A percentile compares a stretch with the other conserved stretches of the same genome.
Conservation (phyloP, 1,139 yeast genomes). For the Candida sp. region DNA sequence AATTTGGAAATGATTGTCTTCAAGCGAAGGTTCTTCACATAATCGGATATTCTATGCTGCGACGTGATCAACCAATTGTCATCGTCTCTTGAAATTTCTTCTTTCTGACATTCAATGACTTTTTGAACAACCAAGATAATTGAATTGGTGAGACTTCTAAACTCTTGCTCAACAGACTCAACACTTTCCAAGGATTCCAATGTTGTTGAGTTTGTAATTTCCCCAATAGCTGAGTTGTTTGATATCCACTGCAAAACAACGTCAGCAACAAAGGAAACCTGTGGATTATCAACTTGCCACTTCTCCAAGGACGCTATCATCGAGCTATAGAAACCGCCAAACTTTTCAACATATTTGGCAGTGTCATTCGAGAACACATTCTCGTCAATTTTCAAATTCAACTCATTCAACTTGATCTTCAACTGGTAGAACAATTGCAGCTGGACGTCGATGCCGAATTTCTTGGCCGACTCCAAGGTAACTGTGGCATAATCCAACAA, state of each 20-base stretch:
- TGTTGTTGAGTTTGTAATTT: slow-evolving; percentile 28
- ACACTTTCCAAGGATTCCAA: slow-evolving; percentile 22
- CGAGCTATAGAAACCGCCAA: slow-evolving; percentile 17
- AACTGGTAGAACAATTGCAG: slow-evolving; percentile 23
- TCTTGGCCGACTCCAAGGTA: slow-evolving; percentile 22
- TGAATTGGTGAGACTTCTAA: slow-evolving; percentile 60
- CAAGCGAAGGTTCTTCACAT: slow-evolving; percentile 33
- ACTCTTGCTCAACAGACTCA: slow-evolving; percentile 47
- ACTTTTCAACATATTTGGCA: slow-evolving; percentile 22
- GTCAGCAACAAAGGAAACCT: slow-evolving; percentile 50
- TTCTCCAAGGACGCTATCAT: slow-evolving; percentile 21
- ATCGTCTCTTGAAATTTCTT: slow-evolving; percentile 47
- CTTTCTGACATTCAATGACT: slow-evolving; percentile 34
- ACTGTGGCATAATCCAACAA: slow-evolving; percentile 53
- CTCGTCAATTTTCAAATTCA: slow-evolving; percentile 16
- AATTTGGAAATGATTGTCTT: slow-evolving; percentile 30
- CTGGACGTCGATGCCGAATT: slow-evolving; percentile 16
- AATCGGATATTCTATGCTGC: slow-evolving; percentile 46
- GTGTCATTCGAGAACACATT: slow-evolving; percentile 19
- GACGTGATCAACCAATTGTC: slow-evolving; percentile 66
- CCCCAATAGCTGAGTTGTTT: slow-evolving; percentile 18
- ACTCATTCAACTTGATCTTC: slow-evolving; percentile 20
- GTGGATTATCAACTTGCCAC: slow-evolving; percentile 34
- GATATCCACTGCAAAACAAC: slow-evolving; percentile 45
- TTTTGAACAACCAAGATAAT: slow-evolving; percentile 74